A percentile compares a stretch with the other conserved stretches of the same genome.
Evolutionary conservation across 2,329 filamentous ascomycete genomes (phyloP).

Genomic region (Pezicula carpinea): DNA sequence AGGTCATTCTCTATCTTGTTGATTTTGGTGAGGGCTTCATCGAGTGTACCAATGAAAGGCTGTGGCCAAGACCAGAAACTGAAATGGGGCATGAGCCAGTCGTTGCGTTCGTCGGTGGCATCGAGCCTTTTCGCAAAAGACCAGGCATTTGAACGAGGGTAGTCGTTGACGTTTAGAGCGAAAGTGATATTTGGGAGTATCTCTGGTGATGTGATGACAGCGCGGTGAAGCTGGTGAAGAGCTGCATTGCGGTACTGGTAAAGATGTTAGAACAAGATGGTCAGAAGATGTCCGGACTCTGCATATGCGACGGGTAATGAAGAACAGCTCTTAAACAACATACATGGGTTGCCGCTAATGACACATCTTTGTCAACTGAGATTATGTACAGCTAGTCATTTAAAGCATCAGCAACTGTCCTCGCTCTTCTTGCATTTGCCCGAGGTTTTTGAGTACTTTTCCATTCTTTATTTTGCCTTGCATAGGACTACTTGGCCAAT

Average conservation of each 20-base stretch:
- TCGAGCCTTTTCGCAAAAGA: conserved; percentile 43
- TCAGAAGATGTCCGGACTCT: neutral
- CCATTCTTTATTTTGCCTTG: conserved; percentile 39
- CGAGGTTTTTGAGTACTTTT: conserved; percentile 30
- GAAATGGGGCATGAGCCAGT: conserved; percentile 52
- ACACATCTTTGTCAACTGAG: conserved; percentile 36
- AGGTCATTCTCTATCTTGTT: conserved; percentile 30
- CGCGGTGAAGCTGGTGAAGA: conserved; percentile 49
- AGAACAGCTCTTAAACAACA: conserved; percentile 1
- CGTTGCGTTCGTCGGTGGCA: conserved; percentile 30
- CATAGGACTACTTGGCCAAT: conserved; percentile 34
- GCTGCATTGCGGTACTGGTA: conserved; percentile 43
- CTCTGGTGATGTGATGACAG: conserved; percentile 44
- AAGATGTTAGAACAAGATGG: conserved; percentile 10
- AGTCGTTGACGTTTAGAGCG: conserved; percentile 47
- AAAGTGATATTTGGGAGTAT: conserved; percentile 47
- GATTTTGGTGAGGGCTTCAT: conserved; percentile 35
- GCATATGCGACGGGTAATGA: too few species aligned
- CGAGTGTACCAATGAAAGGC: conserved; percentile 42
- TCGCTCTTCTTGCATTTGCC: too few species aligned
- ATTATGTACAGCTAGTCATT: conserved; percentile 41
- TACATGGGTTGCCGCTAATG: conserved; percentile 38
- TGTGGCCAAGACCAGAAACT: conserved; percentile 50
- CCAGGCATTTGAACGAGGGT: conserved; percentile 38
- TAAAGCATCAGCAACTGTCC: too few species aligned